These are phyloP conservation scores for Mycena filopes DNA, from an alignment of 768 basidiomycete species.

Conservation along the genomic window DNA sequence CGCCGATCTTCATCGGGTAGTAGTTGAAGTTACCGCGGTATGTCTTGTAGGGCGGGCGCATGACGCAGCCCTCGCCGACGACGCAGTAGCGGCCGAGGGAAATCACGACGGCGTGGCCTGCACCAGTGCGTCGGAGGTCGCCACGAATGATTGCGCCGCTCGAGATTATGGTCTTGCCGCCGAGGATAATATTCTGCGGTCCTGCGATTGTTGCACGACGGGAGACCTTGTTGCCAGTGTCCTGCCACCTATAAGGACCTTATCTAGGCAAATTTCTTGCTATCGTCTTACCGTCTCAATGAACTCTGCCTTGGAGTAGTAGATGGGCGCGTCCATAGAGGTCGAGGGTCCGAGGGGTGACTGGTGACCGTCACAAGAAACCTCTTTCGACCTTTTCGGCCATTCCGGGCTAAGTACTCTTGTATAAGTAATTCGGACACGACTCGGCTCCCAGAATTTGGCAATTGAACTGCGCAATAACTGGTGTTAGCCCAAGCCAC, in stretches of 20 bases:
- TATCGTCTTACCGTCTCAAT: conserved; percentile 85
- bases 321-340: conserved; percentile 82
- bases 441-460: too few relatives aligned
- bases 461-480: too few relatives aligned
- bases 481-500: conserved; percentile 8
- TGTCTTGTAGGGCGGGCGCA: conserved; percentile 91
- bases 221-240: conserved; percentile 96
- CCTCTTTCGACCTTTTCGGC: too few relatives aligned
- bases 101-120: conserved; percentile 94
- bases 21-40: conserved; percentile 95
- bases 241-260: conserved; percentile 55
- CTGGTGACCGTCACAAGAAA: too few relatives aligned
- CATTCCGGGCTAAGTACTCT: too few relatives aligned
- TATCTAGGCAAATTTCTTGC: neutral
- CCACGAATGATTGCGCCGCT: conserved; percentile 92
- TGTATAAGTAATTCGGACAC: too few relatives aligned
- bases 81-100: conserved; percentile 93
- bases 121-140: conserved; percentile 88
- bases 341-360: too few relatives aligned
- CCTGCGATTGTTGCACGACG: conserved; percentile 91
- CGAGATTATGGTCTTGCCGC: conserved; percentile 96
- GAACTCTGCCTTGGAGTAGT: conserved; percentile 85
- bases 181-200: conserved; percentile 95
- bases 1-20: conserved; percentile 97
- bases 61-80: conserved; percentile 88